Base-by-base conservation (phyloP, 2,329 filamentous ascomycete genomes). In the Fusarium chlamydosporum region DNA sequence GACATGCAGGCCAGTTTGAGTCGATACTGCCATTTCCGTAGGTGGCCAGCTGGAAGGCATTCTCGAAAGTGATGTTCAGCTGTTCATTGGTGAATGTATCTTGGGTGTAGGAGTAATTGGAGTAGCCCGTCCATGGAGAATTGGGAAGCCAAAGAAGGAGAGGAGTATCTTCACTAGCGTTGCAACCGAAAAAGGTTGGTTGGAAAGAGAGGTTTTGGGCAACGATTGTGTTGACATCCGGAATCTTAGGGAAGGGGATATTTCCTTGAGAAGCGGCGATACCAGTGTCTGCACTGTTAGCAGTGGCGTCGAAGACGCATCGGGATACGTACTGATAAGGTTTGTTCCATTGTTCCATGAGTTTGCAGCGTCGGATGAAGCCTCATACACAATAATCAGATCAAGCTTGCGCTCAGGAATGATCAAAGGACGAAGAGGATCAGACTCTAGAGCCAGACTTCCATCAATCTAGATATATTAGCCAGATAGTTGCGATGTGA, bases 31-130 rank as follows among this genome's bases (percentile, higher is more conserved):
- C 88, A 76, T 97, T 97, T 27, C 86, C 93, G 81, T 90, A 89
- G 0, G 93, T 96, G 1, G 87, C 93, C 7, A 89, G 85, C 73
- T 95, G 86, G 80, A 91, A 94, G 6, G 92, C 94, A 79, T 97
- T 97, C 0, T 74, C 73, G 15, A 73, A 43, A 6, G 68, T 68
- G 20, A 69, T 51, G 18, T 75, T 62, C 4, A 76, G 60, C 56
- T 76, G 69, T 3, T 65, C 53, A 1, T 70, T 27, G 2, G 74
- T 75, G 57, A 76, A 76, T 9, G 70, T 67, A 2, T 58, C 40
- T 5, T 74, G 63, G 0, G 38, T 53, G 47, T 72, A 76, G 3
- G 73, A 67, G 48, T 70, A 75, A 61, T 76, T 76, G 53, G 60
- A 63, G 46, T 76, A 76, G 3, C 61, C 71, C 4, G 72, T 67